A percentile compares a stretch with the other conserved stretches of the same genome.
Evolutionary conservation across 352 stramenopile genomes (phyloP).

Genomic region (Hyaloperonospora arabidopsidis): DNA sequence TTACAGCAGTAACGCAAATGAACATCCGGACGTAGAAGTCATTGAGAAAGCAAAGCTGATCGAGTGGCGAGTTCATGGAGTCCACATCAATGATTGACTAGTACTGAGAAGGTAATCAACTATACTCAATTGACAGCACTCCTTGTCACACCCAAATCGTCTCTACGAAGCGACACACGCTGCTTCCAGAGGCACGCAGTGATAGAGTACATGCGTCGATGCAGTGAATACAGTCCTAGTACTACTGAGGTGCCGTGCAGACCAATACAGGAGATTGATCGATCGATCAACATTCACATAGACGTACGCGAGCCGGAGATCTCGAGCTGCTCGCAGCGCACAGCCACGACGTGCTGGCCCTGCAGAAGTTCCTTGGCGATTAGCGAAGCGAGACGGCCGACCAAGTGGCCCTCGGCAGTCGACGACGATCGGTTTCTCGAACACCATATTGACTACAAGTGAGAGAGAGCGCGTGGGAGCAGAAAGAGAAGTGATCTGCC

Average conservation of each 20-base stretch:
- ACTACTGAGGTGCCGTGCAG: not conserved
- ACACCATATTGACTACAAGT: conserved; percentile 88
- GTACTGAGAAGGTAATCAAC: conserved; percentile 5
- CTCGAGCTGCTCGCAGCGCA: conserved; percentile 97
- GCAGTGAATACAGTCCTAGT: not conserved
- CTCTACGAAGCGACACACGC: conserved; percentile 22
- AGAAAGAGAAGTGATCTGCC: conserved; percentile 57
- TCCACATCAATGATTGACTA: conserved; percentile 4
- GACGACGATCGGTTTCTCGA: conserved; percentile 95
- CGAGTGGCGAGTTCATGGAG: conserved; percentile 6
- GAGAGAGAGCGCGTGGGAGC: conserved; percentile 11
- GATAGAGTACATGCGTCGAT: not conserved
- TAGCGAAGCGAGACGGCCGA: conserved; percentile 96
- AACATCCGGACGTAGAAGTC: too few relatives aligned
- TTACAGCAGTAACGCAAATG: too few relatives aligned
- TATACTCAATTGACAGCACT: conserved; percentile 17
- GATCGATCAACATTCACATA: conserved; percentile 2
- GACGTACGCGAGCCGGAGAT: conserved; percentile 95
- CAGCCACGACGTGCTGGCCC: conserved; percentile 97
- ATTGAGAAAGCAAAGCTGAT: conserved; percentile 8
- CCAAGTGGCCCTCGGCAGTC: conserved; percentile 98
- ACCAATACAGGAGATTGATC: not conserved
- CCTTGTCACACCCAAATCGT: conserved; percentile 22
- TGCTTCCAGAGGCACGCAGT: conserved; percentile 4
- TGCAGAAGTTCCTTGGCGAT: conserved; percentile 99